These are phyloP conservation scores for Fraxinus ornus DNA, from an alignment of 305 asterid genomes.

Conservation along the genomic window DNA sequence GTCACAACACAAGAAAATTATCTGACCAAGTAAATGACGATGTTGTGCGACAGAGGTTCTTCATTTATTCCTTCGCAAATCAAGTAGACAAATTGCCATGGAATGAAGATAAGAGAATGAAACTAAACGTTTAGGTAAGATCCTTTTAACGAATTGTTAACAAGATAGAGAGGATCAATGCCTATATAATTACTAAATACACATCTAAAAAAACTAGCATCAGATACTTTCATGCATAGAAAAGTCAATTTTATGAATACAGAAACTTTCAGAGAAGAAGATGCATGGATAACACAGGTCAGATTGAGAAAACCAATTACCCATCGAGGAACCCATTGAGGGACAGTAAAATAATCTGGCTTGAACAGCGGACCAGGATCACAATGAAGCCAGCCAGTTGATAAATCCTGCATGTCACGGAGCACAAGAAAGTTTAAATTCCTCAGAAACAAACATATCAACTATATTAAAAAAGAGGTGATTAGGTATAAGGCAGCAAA, in stretches of 20 bases:
- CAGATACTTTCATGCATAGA: slow-evolving; percentile 9
- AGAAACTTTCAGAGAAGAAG: slow-evolving; percentile 3
- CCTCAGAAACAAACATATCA: slow-evolving; percentile 13
- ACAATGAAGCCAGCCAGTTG: slow-evolving; percentile 91
- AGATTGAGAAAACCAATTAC: slow-evolving; percentile 40
- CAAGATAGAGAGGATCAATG: slow-evolving; percentile 7
- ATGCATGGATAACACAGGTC: not conserved
- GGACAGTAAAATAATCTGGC: slow-evolving; percentile 67
- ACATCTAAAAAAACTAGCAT: not conserved
- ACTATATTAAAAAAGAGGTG: slow-evolving; percentile 9
- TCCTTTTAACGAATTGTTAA: not conserved
- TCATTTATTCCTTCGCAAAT: not conserved
- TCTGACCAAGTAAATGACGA: not conserved
- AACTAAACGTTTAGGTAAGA: not conserved
- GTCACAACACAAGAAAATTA: not conserved
- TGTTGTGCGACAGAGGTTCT: not conserved
- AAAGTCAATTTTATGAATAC: not conserved
- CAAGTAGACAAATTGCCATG: not conserved
- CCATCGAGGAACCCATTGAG: slow-evolving; percentile 78
- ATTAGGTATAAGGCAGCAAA: slow-evolving; percentile 7
- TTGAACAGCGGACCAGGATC: slow-evolving; percentile 86
- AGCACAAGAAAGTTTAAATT: slow-evolving; percentile 19
- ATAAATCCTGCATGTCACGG: slow-evolving; percentile 62
- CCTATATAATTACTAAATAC: not conserved
- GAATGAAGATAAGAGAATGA: not conserved